Evolutionary conservation across 306 rosid genomes (phyloP), one percentile per base, ranked within the genome.

Genomic region (Cucumis cinereus): DNA sequence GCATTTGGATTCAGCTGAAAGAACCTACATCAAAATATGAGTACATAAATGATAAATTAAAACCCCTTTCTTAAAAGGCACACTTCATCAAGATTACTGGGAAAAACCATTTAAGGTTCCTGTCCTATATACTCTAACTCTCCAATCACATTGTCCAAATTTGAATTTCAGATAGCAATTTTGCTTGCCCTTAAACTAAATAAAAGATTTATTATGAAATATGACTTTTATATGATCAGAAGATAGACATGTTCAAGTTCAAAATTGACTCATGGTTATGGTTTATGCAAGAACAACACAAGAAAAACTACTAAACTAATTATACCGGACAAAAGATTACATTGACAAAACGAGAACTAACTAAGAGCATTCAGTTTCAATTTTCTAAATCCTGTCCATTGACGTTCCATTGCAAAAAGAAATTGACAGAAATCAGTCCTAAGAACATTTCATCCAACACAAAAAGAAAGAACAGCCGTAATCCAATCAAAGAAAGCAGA

Each of bases 1-100:
- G 47, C 83, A 85, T 82, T 56, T 89, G 30, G 84, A 79, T 56
- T 87, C 90, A 56, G 92, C 93, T 62, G 56, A 80, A 52, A 88
- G 85, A 79, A 91, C 98, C 98, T 93, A 76, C 28, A 75, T n/a
- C 50, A 49, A 60, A 63, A 76, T 24, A 47, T 57, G 79, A 28
- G 69, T 22, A 66, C 47, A 66, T 76, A 70, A 77, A 50, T 45
- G 68, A 66, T 76, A 70, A 77, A 50, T 45, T 68, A 52, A 61
- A 49, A 70, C 49, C 80, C 19, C 62, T 10, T 63, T 14, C 47
- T 49, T 22, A 26, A 9, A 72, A 53, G 58, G 23, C 58, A 47
- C 5, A 10, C 22, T 26, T 30, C 59, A 81, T 3, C 35, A 30
- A 38, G 3, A 17, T 45, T 67, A 11, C 71, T 1, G 43, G 26